Evolutionary conservation across 1,139 yeast species (phyloP), one percentile per base, ranked within the genome.

Genomic region (Candida albicans): DNA sequence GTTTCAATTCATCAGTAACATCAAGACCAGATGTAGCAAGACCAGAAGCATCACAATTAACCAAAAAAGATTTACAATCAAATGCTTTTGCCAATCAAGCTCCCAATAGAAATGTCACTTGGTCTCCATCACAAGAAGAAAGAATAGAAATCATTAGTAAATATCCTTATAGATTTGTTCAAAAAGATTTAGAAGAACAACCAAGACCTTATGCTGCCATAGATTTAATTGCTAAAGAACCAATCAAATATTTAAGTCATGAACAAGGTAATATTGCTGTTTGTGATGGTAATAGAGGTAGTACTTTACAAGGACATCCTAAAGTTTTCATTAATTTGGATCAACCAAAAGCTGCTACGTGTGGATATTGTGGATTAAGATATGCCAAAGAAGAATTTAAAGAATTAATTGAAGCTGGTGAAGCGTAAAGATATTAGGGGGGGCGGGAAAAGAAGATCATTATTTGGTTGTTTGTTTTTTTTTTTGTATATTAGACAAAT

Each of bases 121-220:
- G 96, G 96, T 79, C 95, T 1, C 64, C 68, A 25, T 76, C 83
- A 4, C 96, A 88, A 66, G 78, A 70, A 46, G 69, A 83, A 35
- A 79, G 91, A 62, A 57, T 73, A 33, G 81, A 81, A 26, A 81
- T 84, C 14, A 68, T 82, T 56, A 65, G 75, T 40, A 65, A 58
- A 41, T 80, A 84, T 51, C 83, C 90, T 10, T 61, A 59, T 43
- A 75, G 93, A 57, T 87, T 87, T 57, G 79, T 83, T 44, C 95
- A 87, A 58, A 79, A 73, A 52, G 88, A 87, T 59, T 70, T 87
- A 50, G 71, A 67, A 4, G 58, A 64, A 46, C 95, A 88, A 67
- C 96, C 96, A 48, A 78, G 78, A 58, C 91, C 96, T 7, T 79
- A 82, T 52, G 88, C 96, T 38, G 96, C 95, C 49, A 88, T 88